Base-by-base conservation (phyloP, 1,284 basidiomycete genomes). In the Cutaneotrichosporon sp. region DNA sequence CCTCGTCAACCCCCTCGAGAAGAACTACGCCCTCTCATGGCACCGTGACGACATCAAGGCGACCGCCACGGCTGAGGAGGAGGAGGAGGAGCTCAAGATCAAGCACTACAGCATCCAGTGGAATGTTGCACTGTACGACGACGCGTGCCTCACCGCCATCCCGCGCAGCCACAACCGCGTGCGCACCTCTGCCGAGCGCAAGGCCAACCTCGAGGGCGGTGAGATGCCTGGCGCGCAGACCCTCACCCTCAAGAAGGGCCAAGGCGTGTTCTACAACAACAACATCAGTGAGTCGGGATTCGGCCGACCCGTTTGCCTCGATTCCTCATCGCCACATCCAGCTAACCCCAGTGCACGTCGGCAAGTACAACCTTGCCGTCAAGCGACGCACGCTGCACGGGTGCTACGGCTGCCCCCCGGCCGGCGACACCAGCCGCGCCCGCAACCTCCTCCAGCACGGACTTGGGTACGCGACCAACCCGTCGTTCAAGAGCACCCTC, bases 391-490 rank as follows among this genome's bases (percentile, higher is more conserved):
- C 90, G 0, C 81, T 92, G 11, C 90, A 92, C 71, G 90, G 85
- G 0, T 87, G 83, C 61, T 87, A 90, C 76, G 90, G 90, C 1
- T 85, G 87, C 65, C 81, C 82, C 16, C 68, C 69, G 0, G 82
- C 84, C 2, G 89, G 88, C 0, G 89, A 89, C 7, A 82, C 84
- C 2, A 80, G 82, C 4, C 85, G 90, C 1, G 89, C 89, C 6
- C 81, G 89, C 42, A 91, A 91, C 72, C 83, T 92, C 18, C 84
- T 92, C n/a, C 89, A 92, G 79, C 91, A 92, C 72, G 88, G 86
- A 6, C 76, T 92, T 57, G 74, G 80, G 32, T 92, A 72, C 57
- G 64, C 67, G 11, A 55, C 53, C 58, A 85, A 85, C 40, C 79
- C 82, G 0, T 57, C 67, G 9, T 91, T 92, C 75, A 76, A 80